Conservation (phyloP, 2,329 filamentous ascomycete species). For the Chaetomium globosum region DNA sequence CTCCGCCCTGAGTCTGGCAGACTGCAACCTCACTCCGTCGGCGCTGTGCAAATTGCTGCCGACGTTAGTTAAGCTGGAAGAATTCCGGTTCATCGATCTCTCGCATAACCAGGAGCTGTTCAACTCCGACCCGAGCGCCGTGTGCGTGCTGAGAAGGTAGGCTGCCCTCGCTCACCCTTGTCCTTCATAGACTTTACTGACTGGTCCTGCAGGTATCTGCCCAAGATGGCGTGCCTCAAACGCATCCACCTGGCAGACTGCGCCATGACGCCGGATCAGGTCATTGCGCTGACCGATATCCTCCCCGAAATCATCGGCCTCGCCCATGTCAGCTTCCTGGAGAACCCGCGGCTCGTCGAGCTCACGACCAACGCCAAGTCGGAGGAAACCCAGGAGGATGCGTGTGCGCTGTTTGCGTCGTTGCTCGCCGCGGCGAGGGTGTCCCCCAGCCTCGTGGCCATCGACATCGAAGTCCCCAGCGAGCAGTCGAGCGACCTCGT, state of each 20-base stretch:
- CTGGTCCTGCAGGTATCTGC: slow-evolving; percentile 65
- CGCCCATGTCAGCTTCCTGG: slow-evolving; percentile 83
- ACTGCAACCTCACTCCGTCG: slow-evolving; percentile 76
- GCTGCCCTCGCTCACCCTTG: slow-evolving; percentile 35
- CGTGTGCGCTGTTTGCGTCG: slow-evolving; percentile 89
- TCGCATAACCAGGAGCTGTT: slow-evolving; percentile 88
- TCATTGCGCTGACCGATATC: slow-evolving; percentile 87
- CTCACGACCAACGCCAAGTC: slow-evolving; percentile 76
- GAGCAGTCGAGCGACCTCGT: slow-evolving; percentile 85
- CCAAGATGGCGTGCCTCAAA: slow-evolving; percentile 75
- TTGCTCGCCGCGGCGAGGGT: slow-evolving; percentile 84
- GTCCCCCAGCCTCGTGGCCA: slow-evolving; percentile 78
- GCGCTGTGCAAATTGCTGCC: slow-evolving; percentile 76
- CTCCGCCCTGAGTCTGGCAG: slow-evolving; percentile 82
- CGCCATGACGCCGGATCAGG: slow-evolving; percentile 80
- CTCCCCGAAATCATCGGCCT: slow-evolving; percentile 79
- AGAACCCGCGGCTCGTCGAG: slow-evolving; percentile 72
- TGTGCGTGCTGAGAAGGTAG: slow-evolving; percentile 73
- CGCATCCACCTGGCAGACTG: slow-evolving; percentile 86
- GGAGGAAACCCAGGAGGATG: slow-evolving; percentile 84
- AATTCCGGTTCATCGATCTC: slow-evolving; percentile 86
- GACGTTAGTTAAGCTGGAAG: slow-evolving; percentile 66
- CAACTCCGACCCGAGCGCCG: slow-evolving; percentile 69
- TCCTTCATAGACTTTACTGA: slow-evolving; percentile 6
- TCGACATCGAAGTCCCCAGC: slow-evolving; percentile 88